These are phyloP conservation scores for Alnus rubra DNA, from an alignment of 306 rosid genomes.

Conservation along the genomic window DNA sequence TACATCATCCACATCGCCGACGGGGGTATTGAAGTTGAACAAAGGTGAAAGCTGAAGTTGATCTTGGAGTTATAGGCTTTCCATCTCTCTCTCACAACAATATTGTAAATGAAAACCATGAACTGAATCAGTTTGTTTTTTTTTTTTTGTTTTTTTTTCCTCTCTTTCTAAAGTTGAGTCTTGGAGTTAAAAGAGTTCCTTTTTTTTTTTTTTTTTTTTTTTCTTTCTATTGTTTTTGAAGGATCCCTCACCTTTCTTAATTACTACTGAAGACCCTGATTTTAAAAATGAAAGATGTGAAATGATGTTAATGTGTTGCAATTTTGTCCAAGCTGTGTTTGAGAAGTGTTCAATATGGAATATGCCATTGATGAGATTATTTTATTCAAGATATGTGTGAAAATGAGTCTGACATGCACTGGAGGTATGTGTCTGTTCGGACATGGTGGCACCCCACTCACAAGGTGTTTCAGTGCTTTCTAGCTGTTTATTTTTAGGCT, in stretches of 20 bases:
- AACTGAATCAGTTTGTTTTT: too few relatives aligned
- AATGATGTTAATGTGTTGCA: background rate
- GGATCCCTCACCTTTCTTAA: background rate
- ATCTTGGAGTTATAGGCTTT: background rate
- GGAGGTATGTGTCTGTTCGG: background rate
- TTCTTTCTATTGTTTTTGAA: background rate
- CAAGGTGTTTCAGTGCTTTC: background rate
- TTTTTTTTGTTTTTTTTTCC: too few relatives aligned
- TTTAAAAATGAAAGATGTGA: background rate
- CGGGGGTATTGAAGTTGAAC: background rate
- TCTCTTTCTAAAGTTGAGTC: background rate
- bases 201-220: background rate
- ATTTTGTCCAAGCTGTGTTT: background rate
- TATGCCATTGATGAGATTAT: background rate
- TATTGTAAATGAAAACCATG: too few relatives aligned
- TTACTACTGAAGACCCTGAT: background rate
- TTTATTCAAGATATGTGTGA: background rate
- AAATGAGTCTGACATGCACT: background rate
- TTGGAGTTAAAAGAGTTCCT: background rate
- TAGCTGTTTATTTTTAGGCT: background rate
- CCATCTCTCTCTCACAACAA: too few relatives aligned
- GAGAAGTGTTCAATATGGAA: background rate
- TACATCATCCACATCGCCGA: too few relatives aligned
- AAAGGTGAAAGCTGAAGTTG: background rate
- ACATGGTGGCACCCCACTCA: background rate